Evolutionary conservation across 768 basidiomycete genomes (phyloP).

Genomic region (Russula lepida): DNA sequence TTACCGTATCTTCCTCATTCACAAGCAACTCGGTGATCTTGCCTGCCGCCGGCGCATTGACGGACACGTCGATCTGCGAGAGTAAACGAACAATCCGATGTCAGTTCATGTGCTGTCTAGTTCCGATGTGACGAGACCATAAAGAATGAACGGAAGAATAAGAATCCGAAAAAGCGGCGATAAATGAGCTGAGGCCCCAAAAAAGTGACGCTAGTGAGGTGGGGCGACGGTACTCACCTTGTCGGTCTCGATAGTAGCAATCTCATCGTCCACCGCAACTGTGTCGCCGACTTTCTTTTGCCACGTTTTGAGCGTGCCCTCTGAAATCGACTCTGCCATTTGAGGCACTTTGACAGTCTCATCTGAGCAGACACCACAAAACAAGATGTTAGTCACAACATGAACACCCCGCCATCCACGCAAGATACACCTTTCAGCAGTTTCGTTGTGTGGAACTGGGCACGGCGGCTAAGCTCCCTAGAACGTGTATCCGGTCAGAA

Average conservation of each 20-base stretch:
- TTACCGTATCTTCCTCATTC: constrained; percentile 88
- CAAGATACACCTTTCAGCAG: constrained; percentile 50
- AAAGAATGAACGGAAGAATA: background rate
- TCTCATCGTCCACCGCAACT: constrained; percentile 88
- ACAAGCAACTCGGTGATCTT: constrained; percentile 82
- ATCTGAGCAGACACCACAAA: constrained; percentile 33
- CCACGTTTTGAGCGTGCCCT: constrained; percentile 95
- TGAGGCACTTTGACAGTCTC: constrained; percentile 93
- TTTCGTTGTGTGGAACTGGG: constrained; percentile 62
- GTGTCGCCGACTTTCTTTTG: constrained; percentile 86
- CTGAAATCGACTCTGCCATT: constrained; percentile 98
- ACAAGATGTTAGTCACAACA: constrained; percentile 2
- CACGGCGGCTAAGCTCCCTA: constrained; percentile 44
- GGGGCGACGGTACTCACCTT: constrained; percentile 49
- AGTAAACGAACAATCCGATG: background rate
- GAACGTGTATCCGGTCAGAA: constrained; percentile 12
- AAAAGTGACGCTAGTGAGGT: background rate
- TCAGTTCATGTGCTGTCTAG: background rate
- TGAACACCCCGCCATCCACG: background rate
- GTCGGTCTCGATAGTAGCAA: constrained; percentile 98
- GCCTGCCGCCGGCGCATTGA: constrained; percentile 86
- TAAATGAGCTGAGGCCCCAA: background rate
- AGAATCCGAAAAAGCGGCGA: background rate
- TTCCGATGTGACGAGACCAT: background rate
- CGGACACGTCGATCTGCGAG: constrained; percentile 87